Evolutionary conservation across 768 basidiomycete species (phyloP).

Genomic region (Russula griseocarnosa): DNA sequence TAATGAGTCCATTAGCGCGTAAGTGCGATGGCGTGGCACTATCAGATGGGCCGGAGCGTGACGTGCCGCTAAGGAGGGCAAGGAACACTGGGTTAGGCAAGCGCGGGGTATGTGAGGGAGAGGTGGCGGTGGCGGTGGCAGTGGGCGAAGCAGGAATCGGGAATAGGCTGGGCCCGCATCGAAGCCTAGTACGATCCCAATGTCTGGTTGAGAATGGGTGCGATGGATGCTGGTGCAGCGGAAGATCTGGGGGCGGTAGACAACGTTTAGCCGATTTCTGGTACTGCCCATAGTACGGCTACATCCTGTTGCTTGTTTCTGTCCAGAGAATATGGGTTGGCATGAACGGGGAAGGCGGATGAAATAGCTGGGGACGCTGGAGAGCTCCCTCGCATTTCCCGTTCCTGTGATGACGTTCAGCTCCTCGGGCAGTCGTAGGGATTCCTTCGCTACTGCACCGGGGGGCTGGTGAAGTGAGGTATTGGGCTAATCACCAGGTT

Average conservation of each 20-base stretch:
- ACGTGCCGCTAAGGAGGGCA: conserved; percentile 46
- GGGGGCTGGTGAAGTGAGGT: too few relatives aligned
- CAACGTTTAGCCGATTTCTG: background rate
- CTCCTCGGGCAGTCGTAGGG: too few relatives aligned
- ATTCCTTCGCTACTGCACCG: too few relatives aligned
- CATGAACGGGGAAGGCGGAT: background rate
- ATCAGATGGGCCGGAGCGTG: conserved; percentile 27
- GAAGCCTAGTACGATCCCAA: conserved; percentile 74
- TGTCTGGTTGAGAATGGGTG: conserved; percentile 48
- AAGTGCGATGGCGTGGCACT: conserved; percentile 38
- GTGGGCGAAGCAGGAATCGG: conserved; percentile 65
- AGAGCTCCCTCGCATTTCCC: too few relatives aligned
- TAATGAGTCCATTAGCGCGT: conserved; percentile 76
- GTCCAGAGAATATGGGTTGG: background rate
- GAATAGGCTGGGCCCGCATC: conserved; percentile 31
- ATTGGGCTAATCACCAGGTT: too few relatives aligned
- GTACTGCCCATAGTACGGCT: too few relatives aligned
- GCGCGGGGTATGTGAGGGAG: conserved; percentile 31
- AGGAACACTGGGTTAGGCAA: conserved; percentile 46
- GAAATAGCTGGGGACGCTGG: background rate
- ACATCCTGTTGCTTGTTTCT: too few relatives aligned
- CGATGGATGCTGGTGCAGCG: conserved; percentile 14
- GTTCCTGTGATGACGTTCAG: too few relatives aligned
- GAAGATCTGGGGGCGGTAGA: background rate
- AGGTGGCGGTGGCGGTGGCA: conserved; percentile 60